These are phyloP conservation scores for Syncephalastrum sp. DNA, from an alignment of 371 early-diverging fungal species.

Conservation along the genomic window DNA sequence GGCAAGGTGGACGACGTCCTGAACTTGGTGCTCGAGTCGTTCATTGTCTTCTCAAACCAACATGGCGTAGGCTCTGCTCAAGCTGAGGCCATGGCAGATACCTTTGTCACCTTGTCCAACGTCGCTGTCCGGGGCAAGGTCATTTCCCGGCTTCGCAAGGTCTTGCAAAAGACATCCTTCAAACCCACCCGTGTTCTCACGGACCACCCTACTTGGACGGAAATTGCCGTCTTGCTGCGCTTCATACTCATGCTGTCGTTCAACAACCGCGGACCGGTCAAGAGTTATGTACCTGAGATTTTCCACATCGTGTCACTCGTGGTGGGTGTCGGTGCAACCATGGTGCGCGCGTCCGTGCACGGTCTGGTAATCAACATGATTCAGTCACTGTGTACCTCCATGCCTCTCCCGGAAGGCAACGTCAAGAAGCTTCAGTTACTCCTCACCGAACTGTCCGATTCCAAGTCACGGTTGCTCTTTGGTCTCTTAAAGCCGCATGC, in stretches of 20 bases:
- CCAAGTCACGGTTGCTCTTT: slow-evolving; percentile 77
- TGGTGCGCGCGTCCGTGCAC: slow-evolving; percentile 87
- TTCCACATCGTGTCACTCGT: slow-evolving; percentile 82
- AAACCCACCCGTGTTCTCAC: slow-evolving; percentile 70
- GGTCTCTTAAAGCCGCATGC: slow-evolving; percentile 72
- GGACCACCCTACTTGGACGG: slow-evolving; percentile 84
- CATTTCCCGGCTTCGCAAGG: slow-evolving; percentile 75
- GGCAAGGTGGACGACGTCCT: slow-evolving; percentile 80
- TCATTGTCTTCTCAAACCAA: slow-evolving; percentile 78
- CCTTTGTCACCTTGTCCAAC: slow-evolving; percentile 80
- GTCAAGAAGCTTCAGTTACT: slow-evolving; percentile 58
- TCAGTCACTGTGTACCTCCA: slow-evolving; percentile 81
- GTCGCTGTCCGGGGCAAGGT: slow-evolving; percentile 83
- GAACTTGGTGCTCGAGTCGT: slow-evolving; percentile 78
- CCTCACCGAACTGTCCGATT: slow-evolving; percentile 73
- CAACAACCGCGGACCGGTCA: slow-evolving; percentile 70
- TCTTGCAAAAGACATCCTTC: slow-evolving; percentile 72
- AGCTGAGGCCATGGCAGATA: slow-evolving; percentile 86
- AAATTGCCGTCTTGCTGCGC: slow-evolving; percentile 84
- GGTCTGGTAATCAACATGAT: slow-evolving; percentile 89
- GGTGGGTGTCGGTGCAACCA: slow-evolving; percentile 81
- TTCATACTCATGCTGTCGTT: slow-evolving; percentile 89
- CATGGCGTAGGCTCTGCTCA: slow-evolving; percentile 78
- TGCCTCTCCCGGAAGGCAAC: slow-evolving; percentile 65
- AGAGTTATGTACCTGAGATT: slow-evolving; percentile 86